These are phyloP conservation scores for Elaphomyces granulatus DNA, from an alignment of 495 filamentous ascomycete genomes.

Conservation along the genomic window DNA sequence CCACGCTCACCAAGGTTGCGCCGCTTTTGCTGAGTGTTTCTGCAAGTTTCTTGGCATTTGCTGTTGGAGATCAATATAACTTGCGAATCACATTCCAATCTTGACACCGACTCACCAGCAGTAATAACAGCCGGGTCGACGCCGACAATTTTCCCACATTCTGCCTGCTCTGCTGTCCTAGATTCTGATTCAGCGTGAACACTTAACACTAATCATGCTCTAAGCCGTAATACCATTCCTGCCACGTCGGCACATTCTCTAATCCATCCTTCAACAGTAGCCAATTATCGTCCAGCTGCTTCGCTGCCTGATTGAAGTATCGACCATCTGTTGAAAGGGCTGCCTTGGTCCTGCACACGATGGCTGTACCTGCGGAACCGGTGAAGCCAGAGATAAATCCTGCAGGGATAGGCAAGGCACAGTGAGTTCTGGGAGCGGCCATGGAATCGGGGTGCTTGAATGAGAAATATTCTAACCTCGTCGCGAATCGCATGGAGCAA, in stretches of 20 bases:
- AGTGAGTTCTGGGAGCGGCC: not conserved
- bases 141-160: conserved; percentile 73
- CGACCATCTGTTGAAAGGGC: conserved; percentile 90
- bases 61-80: conserved; percentile 20
- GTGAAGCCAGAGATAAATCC: conserved; percentile 90
- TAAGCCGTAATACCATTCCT: conserved; percentile 59
- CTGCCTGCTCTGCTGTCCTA: conserved; percentile 66
- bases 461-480: conserved; percentile 41
- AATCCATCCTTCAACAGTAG: conserved; percentile 80
- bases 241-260: conserved; percentile 90
- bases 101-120: conserved; percentile 35
- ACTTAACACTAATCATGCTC: not conserved
- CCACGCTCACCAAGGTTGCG: conserved; percentile 52
- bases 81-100: not conserved
- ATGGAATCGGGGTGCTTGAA: not conserved
- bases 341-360: conserved; percentile 75
- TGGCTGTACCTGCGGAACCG: conserved; percentile 86
- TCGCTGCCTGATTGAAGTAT: conserved; percentile 94
- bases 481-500: conserved; percentile 82
- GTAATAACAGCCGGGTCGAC: conserved; percentile 87
- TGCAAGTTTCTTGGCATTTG: conserved; percentile 69
- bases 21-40: conserved; percentile 82
- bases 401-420: conserved; percentile 12
- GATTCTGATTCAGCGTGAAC: conserved; percentile 13
- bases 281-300: conserved; percentile 92